Percentiles rank a stretch among this genome's conserved stretches.
Evolutionary conservation across 202 grass and related monocot species (phyloP).

Genomic region (Panicum hallii): DNA sequence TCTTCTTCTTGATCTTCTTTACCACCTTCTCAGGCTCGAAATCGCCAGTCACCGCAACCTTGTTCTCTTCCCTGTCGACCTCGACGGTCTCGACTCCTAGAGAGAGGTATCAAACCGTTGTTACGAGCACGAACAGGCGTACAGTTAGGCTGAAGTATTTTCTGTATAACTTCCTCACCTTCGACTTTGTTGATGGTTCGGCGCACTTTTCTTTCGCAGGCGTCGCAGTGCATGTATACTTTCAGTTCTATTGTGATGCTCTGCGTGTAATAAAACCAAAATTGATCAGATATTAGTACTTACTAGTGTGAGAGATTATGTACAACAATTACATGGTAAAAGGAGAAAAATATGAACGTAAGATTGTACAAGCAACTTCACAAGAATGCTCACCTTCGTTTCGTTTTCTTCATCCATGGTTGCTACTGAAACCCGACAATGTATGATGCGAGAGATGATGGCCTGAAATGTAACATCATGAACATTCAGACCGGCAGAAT

Average conservation of each 20-base stretch:
- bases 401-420: slow-evolving; percentile 42
- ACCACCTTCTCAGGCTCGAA: slow-evolving; percentile 54
- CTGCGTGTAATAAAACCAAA: neutral
- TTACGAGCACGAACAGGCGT: neutral
- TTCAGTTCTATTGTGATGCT: slow-evolving; percentile 54
- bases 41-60: slow-evolving; percentile 56
- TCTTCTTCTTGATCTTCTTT: slow-evolving; percentile 65
- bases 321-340: neutral
- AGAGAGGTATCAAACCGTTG: neutral
- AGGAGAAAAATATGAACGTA: neutral
- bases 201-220: slow-evolving; percentile 61
- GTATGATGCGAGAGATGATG: neutral
- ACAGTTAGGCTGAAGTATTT: neutral
- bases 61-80: slow-evolving; percentile 64
- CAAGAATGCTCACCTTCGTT: slow-evolving; percentile 15
- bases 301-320: neutral
- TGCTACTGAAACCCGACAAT: neutral
- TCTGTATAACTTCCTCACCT: slow-evolving; percentile 29
- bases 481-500: neutral
- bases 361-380: neutral
- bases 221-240: slow-evolving; percentile 69
- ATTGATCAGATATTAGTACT: too few species aligned
- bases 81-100: slow-evolving; percentile 58
- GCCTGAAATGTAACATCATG: slow-evolving; percentile 14
- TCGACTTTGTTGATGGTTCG: slow-evolving; percentile 50